Base-by-base conservation (phyloP, 805 yeast genomes). In the Komagataella mondaviorum region DNA sequence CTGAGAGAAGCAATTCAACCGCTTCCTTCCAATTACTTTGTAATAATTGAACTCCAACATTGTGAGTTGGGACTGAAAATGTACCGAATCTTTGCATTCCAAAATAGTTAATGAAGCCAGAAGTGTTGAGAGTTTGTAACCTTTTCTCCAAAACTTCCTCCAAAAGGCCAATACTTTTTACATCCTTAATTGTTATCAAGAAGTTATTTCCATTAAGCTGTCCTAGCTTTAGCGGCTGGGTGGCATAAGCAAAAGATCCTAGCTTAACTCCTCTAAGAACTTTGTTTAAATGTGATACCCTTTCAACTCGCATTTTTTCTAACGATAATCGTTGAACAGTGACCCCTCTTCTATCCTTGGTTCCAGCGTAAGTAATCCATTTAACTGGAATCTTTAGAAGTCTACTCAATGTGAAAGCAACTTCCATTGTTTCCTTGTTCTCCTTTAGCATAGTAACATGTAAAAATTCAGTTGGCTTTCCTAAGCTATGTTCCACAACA, bases 21-120 rank as follows among this genome's bases (percentile, higher is more conserved):
- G 95, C 96, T 12, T 71, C 74, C 58, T 84, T 76, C 89, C 95
- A 93, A 52, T 89, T 81, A 43, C 78, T 79, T 49, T 78, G 72
- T 49, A 93, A 68, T 23, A 91, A 71, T 55, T 75, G 75, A 55
- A 78, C 78, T 49, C 99, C 99, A 51, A 90, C 73, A 30, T 75
- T 77, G 65, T 93, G 97, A 0, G 99, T 90, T 2, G 98, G 88
- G 24, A 89, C 75, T 10, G 96, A 86, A 61, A 88, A 91, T 0
- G 99, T 90, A 24, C 99, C 99, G 64, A 93, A 93, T 61, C 99
- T 73, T 71, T 93, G 99, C 90, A 93, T 84, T n/a, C 99, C 99
- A 64, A 77, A 93, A 63, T 93, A 93, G 65, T 93, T 93, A 56
- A 93, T 84, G 60, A 88, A 93, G 0, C 99, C 99, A 24, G 75